These are phyloP conservation scores for Cylindrotheca closterium DNA, from an alignment of 108 stramenopile genomes.

Conservation along the genomic window DNA sequence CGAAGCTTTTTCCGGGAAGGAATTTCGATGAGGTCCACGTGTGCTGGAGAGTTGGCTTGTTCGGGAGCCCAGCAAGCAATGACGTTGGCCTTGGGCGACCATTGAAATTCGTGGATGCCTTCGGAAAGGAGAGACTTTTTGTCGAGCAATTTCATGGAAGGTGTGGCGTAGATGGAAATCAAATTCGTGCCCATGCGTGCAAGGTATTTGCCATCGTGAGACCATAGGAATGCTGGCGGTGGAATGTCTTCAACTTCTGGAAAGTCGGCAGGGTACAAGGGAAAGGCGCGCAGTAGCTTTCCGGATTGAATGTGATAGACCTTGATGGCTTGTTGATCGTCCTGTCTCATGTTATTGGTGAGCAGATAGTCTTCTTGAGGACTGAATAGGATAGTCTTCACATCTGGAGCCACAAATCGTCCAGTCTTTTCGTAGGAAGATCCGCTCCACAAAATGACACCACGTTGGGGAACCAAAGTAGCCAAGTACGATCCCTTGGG, in stretches of 20 bases:
- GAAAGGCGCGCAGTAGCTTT: slow-evolving; percentile 81
- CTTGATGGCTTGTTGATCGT: slow-evolving; percentile 84
- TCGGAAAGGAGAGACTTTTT: slow-evolving; percentile 87
- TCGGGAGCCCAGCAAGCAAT: slow-evolving; percentile 97
- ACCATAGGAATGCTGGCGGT: slow-evolving; percentile 94
- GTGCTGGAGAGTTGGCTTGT: slow-evolving; percentile 88
- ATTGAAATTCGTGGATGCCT: slow-evolving; percentile 93
- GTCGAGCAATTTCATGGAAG: slow-evolving; percentile 89
- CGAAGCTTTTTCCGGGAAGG: slow-evolving; percentile 89
- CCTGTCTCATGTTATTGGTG: slow-evolving; percentile 78
- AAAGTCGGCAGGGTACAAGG: slow-evolving; percentile 64
- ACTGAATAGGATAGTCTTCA: slow-evolving; percentile 75
- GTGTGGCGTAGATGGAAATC: slow-evolving; percentile 92
- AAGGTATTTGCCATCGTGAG: slow-evolving; percentile 89
- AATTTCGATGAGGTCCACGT: slow-evolving; percentile 91
- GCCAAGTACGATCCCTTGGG: slow-evolving; percentile 93
- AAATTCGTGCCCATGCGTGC: slow-evolving; percentile 91
- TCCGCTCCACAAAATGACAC: slow-evolving; percentile 96
- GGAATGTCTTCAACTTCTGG: slow-evolving; percentile 30
- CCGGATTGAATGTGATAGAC: slow-evolving; percentile 89
- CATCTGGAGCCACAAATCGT: slow-evolving; percentile 88
- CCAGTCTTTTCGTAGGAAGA: slow-evolving; percentile 84
- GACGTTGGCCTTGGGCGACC: slow-evolving; percentile 89
- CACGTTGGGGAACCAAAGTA: slow-evolving; percentile 87
- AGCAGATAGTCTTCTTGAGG: slow-evolving; percentile 90